Base-by-base conservation (phyloP, 2,329 filamentous ascomycete genomes). In the Geosmithia flava region DNA sequence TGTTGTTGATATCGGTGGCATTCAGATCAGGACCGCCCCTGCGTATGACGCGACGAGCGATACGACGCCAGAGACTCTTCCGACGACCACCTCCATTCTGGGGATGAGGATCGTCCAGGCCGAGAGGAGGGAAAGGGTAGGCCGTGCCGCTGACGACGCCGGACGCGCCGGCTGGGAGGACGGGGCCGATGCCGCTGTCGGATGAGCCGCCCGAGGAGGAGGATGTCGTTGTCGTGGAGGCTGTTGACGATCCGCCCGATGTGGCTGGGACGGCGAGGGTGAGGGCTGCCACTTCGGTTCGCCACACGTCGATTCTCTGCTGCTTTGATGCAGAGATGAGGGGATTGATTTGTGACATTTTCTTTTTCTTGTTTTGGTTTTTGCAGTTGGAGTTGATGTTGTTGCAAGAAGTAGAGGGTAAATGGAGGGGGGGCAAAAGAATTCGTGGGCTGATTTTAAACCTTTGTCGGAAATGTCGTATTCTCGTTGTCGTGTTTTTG, bases 221-320 rank as follows among this genome's bases (percentile, higher is more conserved):
- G 7, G 62, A 59, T 48, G 61, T 64, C 40, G 53, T 62, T 29
- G 62, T 51, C 5, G 61, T 57, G 27, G 61, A 60, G 8, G 58
- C 58, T 10, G 58, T 55, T 13, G 62, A 54, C 16, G 58, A 60
- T 20, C 54, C 55, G 5, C 60, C 58, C 54, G 63, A 65, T 17
- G 55, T 59, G 19, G 58, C 56, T 37, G 56, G 58, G 39, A 56
- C 54, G 8, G 50, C 45, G n/a, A 53, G 52, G 44, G 60, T 58
- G 45, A 64, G 60, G 20, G 60, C 57, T 37, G 62, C 62, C 45
- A 77, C 70, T 59, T 77, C 74, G 47, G 61, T 60, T 48, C 69
- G 68, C 74, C 74, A 78, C 50, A 70, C 63, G 50, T 70, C 59
- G 53, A 77, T 73, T 58, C 68, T 66, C 45, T 62, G 57, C 45